phyloP scores from a whole-genome alignment of 768 basidiomycete genomes.

The Boletus insuetus region DNA sequence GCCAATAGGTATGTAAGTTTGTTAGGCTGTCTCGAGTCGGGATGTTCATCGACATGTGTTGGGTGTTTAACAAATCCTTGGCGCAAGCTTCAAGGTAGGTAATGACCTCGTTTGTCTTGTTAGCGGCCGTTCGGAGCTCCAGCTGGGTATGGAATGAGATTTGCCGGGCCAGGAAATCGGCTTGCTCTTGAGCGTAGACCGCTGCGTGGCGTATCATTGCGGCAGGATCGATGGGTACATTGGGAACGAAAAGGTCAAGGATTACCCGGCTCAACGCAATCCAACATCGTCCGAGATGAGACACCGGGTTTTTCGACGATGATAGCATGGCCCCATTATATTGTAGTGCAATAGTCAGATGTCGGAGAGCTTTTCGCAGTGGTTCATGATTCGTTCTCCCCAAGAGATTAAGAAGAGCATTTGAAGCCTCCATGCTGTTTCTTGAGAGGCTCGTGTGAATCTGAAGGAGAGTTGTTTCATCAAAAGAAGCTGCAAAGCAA shows the following conservation, averaged over 20 bases:
- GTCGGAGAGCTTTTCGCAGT: constrained; percentile 35
- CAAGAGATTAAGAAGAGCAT: constrained; percentile 30
- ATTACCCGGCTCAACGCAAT: constrained; percentile 58
- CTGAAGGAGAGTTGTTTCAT: constrained; percentile 19
- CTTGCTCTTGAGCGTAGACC: constrained; percentile 44
- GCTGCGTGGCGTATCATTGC: constrained; percentile 51
- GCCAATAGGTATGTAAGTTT: constrained; percentile 66
- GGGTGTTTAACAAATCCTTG: constrained; percentile 29
- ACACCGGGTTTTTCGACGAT: constrained; percentile 25
- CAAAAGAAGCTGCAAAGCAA: constrained; percentile 44
- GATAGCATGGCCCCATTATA: constrained; percentile 15
- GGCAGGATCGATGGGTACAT: constrained; percentile 84
- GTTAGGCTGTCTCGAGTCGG: constrained; percentile 41
- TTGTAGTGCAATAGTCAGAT: constrained; percentile 28
- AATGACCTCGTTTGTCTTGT: constrained; percentile 47
- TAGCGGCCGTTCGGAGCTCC: constrained; percentile 58
- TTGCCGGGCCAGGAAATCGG: constrained; percentile 43
- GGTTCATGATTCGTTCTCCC: constrained; percentile 32
- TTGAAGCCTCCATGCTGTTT: constrained; percentile 19
- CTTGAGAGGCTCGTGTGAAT: constrained; percentile 6
- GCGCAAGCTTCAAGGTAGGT: constrained; percentile 41
- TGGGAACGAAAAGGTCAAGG: constrained; percentile 74
- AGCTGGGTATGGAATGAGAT: constrained; percentile 51
- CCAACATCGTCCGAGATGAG: constrained; percentile 51
- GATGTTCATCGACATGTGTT: constrained; percentile 22